Evolutionary conservation across 768 basidiomycete genomes (phyloP), one percentile per base, ranked within the genome.

Genomic region (Podaxis pistillaris): DNA sequence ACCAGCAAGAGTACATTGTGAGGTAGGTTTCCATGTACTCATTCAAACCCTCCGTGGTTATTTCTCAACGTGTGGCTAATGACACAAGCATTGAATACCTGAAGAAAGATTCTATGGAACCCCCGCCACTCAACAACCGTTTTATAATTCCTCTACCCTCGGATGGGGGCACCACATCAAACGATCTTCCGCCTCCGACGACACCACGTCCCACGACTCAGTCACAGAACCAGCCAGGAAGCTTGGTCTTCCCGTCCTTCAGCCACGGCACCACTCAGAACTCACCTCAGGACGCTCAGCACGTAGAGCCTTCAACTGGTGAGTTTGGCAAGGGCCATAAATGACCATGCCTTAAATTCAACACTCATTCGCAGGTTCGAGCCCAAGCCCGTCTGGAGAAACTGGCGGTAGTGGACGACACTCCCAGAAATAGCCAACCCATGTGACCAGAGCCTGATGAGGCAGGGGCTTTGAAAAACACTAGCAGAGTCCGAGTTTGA

Each of bases 51-150:
- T 33, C 15, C 7, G 12, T 33, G 11, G 30, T 26, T 53, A 9
- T 33, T 15, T 15, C 4, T 19, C 12, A 2, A 44, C 41, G 3
- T 15, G 4, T 4, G 15, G 41, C 13, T 44, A 1, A 19, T 4
- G 8, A 5, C 41, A 13, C 1, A 17, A 19, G 13, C 41, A 19
- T 15, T 12, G 4, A 4, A 12, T 12, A 22, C 26, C 11, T 24
- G 24, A 22, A 13, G 24, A 24, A 12, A 24, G 3, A 24, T 50
- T 8, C 49, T 7, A 53, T 53, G 51, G 17, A 44, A 9, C 59
- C 59, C 7, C 59, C 59, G 4, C 33, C 38, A 40, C 26, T 60
- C 8, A 60, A 40, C 51, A 53, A 60, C 59, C 59, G 59, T 33
- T 60, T 60, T 19, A 44, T 60, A 52, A 60, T 60, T 19, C 26